These are phyloP conservation scores for Kregervanrija pseudodelftensis DNA, from an alignment of 805 yeast genomes.

Conservation along the genomic window DNA sequence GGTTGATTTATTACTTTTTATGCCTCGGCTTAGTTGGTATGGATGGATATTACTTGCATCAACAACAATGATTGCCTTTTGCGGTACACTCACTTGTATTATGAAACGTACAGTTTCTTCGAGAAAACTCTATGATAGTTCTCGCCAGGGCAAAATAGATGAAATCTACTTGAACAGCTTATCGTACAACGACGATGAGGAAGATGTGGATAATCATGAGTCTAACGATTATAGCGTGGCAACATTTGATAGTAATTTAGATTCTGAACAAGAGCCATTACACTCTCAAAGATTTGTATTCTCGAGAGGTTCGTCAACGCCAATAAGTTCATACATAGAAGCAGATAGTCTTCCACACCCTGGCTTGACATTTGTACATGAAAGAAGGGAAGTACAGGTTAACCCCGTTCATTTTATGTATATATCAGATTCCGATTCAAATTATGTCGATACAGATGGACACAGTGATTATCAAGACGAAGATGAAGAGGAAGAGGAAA, in stretches of 20 bases:
- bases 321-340: too few relatives aligned
- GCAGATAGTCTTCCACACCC: too few relatives aligned
- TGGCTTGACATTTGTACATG: too few relatives aligned
- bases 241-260: neutral
- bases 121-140: constrained; percentile 22
- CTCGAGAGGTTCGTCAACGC: too few relatives aligned
- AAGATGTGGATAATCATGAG: constrained; percentile 3
- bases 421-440: too few relatives aligned
- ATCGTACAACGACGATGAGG: constrained; percentile 6
- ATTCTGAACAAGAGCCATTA: too few relatives aligned
- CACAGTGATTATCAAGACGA: too few relatives aligned
- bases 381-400: too few relatives aligned
- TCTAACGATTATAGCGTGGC: neutral
- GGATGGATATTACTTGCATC: constrained; percentile 81
- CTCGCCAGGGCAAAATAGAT: constrained; percentile 1
- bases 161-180: constrained; percentile 13
- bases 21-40: constrained; percentile 67
- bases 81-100: constrained; percentile 62
- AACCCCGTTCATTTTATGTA: too few relatives aligned
- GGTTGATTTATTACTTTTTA: constrained; percentile 74
- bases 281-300: too few relatives aligned
- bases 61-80: constrained; percentile 55
- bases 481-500: too few relatives aligned
- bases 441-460: too few relatives aligned
- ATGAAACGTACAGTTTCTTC: constrained; percentile 61